Evolutionary conservation across 1,284 basidiomycete genomes (phyloP).

Genomic region (Mycocalia duriaeana): DNA sequence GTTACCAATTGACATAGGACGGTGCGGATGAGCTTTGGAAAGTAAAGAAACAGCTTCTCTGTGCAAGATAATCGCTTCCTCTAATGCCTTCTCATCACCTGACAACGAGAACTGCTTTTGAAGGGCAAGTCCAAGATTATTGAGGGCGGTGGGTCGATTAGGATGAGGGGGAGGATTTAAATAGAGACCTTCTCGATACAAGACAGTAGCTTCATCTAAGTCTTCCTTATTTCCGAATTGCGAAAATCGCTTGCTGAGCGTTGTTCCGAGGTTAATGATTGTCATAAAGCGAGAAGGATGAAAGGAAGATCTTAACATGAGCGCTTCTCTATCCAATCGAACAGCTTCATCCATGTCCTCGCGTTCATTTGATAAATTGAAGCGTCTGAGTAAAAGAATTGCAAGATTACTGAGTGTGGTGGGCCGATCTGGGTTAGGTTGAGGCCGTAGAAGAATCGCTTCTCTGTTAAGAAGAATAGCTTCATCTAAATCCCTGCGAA

Average conservation of each 20-base stretch:
- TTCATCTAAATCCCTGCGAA: not conserved
- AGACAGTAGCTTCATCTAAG: not conserved
- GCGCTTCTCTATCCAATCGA: not conserved
- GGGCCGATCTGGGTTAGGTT: not conserved
- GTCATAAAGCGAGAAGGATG: not conserved
- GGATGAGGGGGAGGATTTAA: not conserved
- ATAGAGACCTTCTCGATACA: not conserved
- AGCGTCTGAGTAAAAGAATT: not conserved
- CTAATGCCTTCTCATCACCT: not conserved
- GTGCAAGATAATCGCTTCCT: conserved; percentile 6
- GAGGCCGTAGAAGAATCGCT: not conserved
- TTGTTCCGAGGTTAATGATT: not conserved
- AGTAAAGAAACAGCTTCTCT: not conserved
- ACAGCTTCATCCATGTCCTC: not conserved
- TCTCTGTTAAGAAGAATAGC: not conserved
- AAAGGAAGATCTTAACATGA: not conserved
- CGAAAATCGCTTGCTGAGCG: not conserved
- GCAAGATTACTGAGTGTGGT: not conserved
- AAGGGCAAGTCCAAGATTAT: not conserved
- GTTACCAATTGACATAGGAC: not conserved
- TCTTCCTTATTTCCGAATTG: not conserved
- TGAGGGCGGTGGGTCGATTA: not conserved
- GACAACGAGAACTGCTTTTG: not conserved
- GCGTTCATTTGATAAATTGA: not conserved
- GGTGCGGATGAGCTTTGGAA: not conserved